Percentiles rank a stretch among this genome's conserved stretches.
These are phyloP conservation scores for Ceratocystis cacaofunesta DNA, from an alignment of 2,329 filamentous ascomycete genomes.

Conservation along the genomic window DNA sequence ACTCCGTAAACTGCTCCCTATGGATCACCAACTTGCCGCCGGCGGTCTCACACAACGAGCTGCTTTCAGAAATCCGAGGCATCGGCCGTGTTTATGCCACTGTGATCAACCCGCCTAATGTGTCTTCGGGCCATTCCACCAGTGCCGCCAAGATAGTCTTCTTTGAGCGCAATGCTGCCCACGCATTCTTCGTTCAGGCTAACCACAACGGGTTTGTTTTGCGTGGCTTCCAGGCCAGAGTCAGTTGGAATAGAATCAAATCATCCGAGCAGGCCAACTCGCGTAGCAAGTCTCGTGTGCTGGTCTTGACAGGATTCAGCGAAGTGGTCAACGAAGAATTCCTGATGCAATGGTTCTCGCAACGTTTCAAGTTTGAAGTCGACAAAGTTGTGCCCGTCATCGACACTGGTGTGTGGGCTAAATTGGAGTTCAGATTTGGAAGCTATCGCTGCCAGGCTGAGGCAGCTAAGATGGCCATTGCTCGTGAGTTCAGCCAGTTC, in stretches of 20 bases:
- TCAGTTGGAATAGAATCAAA: conserved; percentile 36
- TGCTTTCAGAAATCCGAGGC: conserved; percentile 31
- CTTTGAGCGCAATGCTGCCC: conserved; percentile 29
- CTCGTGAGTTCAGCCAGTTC: conserved; percentile 7
- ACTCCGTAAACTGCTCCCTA: conserved; percentile 33
- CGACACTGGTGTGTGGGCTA: conserved; percentile 20
- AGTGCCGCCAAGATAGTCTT: conserved; percentile 38
- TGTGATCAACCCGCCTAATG: conserved; percentile 36
- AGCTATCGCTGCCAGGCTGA: conserved; percentile 41
- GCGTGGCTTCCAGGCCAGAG: conserved; percentile 25
- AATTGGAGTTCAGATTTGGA: conserved; percentile 38
- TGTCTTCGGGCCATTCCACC: conserved; percentile 23
- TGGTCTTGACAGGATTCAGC: conserved; percentile 34
- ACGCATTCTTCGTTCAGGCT: conserved; percentile 22
- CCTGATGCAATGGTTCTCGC: conserved; percentile 29
- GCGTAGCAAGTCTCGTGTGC: conserved; percentile 30
- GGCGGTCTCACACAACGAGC: conserved; percentile 28
- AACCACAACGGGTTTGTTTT: conserved; percentile 25
- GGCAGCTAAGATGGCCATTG: conserved; percentile 29
- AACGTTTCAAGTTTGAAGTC: conserved; percentile 32
- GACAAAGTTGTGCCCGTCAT: conserved; percentile 29
- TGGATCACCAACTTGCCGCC: conserved; percentile 39
- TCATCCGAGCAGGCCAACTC: conserved; percentile 22
- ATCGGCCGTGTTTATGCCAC: conserved; percentile 37
- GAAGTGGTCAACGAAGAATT: conserved; percentile 29